Evolutionary conservation across 352 stramenopile genomes (phyloP), one percentile per base, ranked within the genome.

Genomic region (Thalassiosira oceanica): DNA sequence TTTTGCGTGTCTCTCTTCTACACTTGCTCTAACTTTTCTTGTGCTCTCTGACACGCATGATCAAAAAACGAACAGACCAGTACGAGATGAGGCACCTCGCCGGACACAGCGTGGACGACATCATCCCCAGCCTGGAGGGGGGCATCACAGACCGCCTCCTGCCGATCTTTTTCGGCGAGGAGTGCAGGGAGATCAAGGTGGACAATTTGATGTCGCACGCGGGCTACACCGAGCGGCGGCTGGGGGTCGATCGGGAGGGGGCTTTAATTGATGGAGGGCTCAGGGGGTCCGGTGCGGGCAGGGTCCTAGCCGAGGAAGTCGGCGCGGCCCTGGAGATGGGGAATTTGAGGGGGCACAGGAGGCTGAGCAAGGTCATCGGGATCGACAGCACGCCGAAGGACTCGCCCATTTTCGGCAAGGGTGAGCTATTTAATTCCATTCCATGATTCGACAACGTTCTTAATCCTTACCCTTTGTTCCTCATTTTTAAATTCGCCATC

Each of bases 51-150:
- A n/a, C n/a, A n/a, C n/a, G n/a, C n/a, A n/a, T n/a, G n/a, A n/a
- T n/a, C n/a, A n/a, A n/a, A n/a, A n/a, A n/a, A n/a, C n/a, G n/a
- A n/a, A n/a, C n/a, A 37, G 8, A 37, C n/a, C 31, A 37, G 31
- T 37, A 37, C 31, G 31, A 37, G 31, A n/a, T n/a, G 31, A 37
- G 7, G 7, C 7, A 13, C 31, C 7, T 13, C 31, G 31, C 31
- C 31, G 31, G 7, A n/a, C n/a, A n/a, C 7, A 8, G 8, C 31
- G 31, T 8, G 16, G 35, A 54, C 35, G 46, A 53, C 23, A 50
- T 76, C 20, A 7, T 75, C 8, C 65, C 65, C 2, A 28, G 20
- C 6, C 26, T 75, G 26, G 66, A 76, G 39, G 28, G 46, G 1
- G 50, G 13, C 4, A 61, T 66, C 11, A 54, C 27, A 0, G 52